Evolutionary conservation across 805 yeast species (phyloP).

Genomic region (Starmerella gropengiesseri): DNA sequence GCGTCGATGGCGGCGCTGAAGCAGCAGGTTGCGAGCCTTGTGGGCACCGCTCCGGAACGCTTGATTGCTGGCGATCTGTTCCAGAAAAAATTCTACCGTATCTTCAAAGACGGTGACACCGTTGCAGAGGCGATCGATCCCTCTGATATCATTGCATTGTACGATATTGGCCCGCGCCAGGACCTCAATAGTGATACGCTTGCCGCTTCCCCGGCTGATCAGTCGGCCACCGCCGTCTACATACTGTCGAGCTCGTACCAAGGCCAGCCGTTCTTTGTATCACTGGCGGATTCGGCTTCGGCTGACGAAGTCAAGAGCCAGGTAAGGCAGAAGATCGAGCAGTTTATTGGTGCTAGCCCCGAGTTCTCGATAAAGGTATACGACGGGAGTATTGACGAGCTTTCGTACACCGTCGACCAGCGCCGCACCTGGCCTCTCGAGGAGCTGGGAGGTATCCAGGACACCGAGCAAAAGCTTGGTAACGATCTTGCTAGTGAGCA

Average conservation of each 20-base stretch:
- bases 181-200: neutral
- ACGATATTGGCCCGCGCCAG: constrained; percentile 32
- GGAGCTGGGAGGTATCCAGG: neutral
- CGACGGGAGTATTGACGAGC: constrained; percentile 10
- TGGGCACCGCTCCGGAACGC: constrained; percentile 28
- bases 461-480: neutral
- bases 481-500: neutral
- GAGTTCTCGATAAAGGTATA: neutral
- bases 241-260: neutral
- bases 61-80: constrained; percentile 53
- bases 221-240: no score
- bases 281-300: neutral
- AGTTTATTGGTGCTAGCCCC: neutral
- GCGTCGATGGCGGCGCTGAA: constrained; percentile 56
- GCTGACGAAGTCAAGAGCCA: neutral
- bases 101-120: constrained; percentile 52
- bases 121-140: constrained; percentile 51
- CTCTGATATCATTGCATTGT: constrained; percentile 56
- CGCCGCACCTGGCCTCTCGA: neutral
- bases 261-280: neutral
- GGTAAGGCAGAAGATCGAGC: neutral
- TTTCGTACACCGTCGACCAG: constrained; percentile 3
- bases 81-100: constrained; percentile 54
- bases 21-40: constrained; percentile 44
- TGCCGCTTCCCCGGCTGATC: neutral